These are phyloP conservation scores for Rhizophagus prolifer DNA, from an alignment of 192 early-diverging fungal genomes.

Conservation along the genomic window DNA sequence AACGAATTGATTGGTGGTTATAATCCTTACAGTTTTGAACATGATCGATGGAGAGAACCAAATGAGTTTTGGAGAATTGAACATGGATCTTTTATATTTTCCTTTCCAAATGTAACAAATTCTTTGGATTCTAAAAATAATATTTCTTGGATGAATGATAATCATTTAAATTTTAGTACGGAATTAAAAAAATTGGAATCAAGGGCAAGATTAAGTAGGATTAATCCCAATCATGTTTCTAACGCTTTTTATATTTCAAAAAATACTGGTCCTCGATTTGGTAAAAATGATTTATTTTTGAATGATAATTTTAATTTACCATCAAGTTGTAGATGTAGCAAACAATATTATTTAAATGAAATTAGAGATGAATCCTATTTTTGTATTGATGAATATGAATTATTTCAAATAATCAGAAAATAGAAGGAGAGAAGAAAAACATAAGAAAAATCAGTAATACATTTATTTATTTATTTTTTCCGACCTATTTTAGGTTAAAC, in stretches of 20 bases:
- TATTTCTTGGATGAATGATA: background rate
- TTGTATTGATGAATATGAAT: conserved; percentile 11
- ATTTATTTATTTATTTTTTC: too few species aligned
- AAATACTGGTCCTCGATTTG: background rate
- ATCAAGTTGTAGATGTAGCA: background rate
- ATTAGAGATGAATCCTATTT: background rate
- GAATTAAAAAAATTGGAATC: background rate
- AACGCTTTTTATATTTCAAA: background rate
- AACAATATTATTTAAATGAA: background rate
- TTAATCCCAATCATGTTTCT: background rate
- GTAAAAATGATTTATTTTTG: background rate
- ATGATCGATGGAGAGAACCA: background rate
- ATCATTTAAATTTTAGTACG: background rate
- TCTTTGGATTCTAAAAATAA: background rate
- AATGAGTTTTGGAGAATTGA: background rate
- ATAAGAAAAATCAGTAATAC: too few species aligned
- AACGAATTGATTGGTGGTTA: too few species aligned
- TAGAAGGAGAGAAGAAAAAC: background rate
- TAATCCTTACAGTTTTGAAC: background rate
- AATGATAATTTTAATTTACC: background rate
- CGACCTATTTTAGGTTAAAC: too few species aligned
- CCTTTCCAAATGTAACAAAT: background rate
- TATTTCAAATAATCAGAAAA: conserved; percentile 5
- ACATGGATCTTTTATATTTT: background rate
- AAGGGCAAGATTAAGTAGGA: background rate